Evolutionary conservation across 768 basidiomycete species (phyloP).

Genomic region (Trametopsis cervina): DNA sequence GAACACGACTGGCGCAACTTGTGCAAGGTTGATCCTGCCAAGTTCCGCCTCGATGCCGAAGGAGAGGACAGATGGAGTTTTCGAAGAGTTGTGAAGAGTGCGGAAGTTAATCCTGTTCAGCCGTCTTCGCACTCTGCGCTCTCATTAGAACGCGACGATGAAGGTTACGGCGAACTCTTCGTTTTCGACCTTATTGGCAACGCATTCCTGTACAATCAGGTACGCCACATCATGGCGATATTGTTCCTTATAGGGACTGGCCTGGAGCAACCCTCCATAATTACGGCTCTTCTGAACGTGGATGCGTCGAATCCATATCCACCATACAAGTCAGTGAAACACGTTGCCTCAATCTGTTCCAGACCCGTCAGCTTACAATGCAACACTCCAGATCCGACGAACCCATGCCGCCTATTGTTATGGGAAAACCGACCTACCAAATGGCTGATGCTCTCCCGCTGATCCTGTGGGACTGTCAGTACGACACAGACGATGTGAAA

Average conservation of each 20-base stretch:
- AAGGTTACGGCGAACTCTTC: constrained; percentile 29
- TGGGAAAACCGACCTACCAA: constrained; percentile 80
- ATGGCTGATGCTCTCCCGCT: constrained; percentile 93
- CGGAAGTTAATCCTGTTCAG: constrained; percentile 48
- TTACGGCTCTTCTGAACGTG: constrained; percentile 70
- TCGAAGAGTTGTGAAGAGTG: constrained; percentile 20
- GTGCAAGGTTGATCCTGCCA: constrained; percentile 87
- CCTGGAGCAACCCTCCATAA: constrained; percentile 64
- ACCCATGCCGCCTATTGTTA: constrained; percentile 40
- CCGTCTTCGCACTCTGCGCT: not conserved
- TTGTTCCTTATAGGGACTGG: constrained; percentile 84
- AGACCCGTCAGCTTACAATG: no score
- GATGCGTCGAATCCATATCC: constrained; percentile 36
- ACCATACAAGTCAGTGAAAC: constrained; percentile 19
- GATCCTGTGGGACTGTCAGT: constrained; percentile 87
- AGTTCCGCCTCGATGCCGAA: constrained; percentile 32
- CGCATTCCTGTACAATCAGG: constrained; percentile 94
- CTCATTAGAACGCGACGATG: constrained; percentile 15
- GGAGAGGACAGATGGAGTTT: not conserved
- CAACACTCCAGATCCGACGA: constrained; percentile 21
- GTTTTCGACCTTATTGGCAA: constrained; percentile 83
- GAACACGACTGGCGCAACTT: constrained; percentile 95
- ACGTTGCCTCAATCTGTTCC: no score
- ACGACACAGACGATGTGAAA: constrained; percentile 52
- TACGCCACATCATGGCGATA: constrained; percentile 88